A percentile compares a stretch with the other conserved stretches of the same genome.
phyloP scores from a whole-genome alignment of 495 filamentous ascomycete genomes.

The Immersiella caudata region DNA sequence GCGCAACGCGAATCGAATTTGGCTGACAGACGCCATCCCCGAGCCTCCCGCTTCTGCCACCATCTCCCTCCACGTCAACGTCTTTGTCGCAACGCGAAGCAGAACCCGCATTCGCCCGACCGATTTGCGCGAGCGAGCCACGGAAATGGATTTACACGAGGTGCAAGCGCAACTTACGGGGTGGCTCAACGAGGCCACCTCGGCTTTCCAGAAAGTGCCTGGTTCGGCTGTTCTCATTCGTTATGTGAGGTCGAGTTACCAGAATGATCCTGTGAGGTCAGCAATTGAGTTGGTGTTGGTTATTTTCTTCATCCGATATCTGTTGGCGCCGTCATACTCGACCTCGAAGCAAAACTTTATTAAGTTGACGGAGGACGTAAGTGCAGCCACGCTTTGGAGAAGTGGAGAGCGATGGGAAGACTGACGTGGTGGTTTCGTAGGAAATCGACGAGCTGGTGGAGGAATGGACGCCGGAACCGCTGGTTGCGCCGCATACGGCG shows the following conservation, averaged over 20 bases:
- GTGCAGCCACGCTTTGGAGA: not conserved
- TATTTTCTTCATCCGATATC: conserved; percentile 91
- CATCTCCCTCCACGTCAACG: not conserved
- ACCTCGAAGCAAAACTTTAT: conserved; percentile 86
- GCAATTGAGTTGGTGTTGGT: conserved; percentile 94
- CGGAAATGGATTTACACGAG: conserved; percentile 77
- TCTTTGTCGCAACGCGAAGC: not conserved
- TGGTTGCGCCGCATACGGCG: conserved; percentile 70
- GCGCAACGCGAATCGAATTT: conserved; percentile 13
- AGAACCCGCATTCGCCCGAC: not conserved
- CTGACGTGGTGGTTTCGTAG: conserved; percentile 36
- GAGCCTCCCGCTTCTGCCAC: not conserved
- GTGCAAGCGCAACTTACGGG: conserved; percentile 69
- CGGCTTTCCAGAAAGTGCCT: conserved; percentile 82
- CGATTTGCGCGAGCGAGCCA: not conserved
- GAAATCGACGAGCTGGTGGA: conserved; percentile 98
- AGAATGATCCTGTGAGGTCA: conserved; percentile 91
- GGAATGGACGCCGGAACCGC: conserved; percentile 93
- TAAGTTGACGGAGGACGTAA: conserved; percentile 79
- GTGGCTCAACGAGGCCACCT: conserved; percentile 65
- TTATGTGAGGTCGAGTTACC: conserved; percentile 95
- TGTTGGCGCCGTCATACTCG: conserved; percentile 87
- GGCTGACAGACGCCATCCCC: conserved; percentile 7
- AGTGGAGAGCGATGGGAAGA: not conserved
- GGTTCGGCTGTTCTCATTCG: conserved; percentile 92